Conservation (phyloP, 331 rosid species). For the Malus hybrid region DNA sequence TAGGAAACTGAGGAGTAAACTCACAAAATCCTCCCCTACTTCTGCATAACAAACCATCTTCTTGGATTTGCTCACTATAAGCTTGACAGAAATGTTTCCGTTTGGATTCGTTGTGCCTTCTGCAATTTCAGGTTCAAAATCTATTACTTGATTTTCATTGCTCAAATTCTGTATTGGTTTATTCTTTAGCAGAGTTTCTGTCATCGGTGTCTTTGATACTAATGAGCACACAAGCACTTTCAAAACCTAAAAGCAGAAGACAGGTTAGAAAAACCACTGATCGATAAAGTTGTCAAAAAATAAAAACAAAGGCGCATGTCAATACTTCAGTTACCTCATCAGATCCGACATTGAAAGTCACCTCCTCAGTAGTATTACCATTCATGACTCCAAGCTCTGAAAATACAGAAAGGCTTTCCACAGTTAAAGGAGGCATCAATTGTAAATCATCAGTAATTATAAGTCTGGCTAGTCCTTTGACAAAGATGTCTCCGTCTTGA, state of each 20-base stretch:
- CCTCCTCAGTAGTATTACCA: neutral
- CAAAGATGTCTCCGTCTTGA: neutral
- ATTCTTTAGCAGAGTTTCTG: neutral
- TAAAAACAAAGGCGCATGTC: neutral
- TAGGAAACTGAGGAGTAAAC: neutral
- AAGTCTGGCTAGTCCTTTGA: neutral
- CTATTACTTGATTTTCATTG: neutral
- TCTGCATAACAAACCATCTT: slow-evolving; percentile 1
- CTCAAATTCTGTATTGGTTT: neutral
- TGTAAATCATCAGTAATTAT: neutral
- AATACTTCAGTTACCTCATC: neutral
- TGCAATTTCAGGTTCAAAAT: neutral
- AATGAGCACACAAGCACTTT: neutral
- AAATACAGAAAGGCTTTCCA: neutral
- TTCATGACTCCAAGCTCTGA: neutral
- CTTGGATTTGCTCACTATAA: neutral
- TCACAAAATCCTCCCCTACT: neutral
- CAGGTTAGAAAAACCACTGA: neutral
- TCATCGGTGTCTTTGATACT: neutral
- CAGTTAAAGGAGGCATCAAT: neutral
- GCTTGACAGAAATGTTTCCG: neutral
- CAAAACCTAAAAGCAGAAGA: neutral
- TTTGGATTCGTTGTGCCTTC: neutral
- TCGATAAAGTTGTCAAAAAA: too few relatives aligned
- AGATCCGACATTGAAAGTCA: neutral